These are phyloP conservation scores for Eucalyptus albens DNA, from an alignment of 345 rosid genomes.

Conservation along the genomic window DNA sequence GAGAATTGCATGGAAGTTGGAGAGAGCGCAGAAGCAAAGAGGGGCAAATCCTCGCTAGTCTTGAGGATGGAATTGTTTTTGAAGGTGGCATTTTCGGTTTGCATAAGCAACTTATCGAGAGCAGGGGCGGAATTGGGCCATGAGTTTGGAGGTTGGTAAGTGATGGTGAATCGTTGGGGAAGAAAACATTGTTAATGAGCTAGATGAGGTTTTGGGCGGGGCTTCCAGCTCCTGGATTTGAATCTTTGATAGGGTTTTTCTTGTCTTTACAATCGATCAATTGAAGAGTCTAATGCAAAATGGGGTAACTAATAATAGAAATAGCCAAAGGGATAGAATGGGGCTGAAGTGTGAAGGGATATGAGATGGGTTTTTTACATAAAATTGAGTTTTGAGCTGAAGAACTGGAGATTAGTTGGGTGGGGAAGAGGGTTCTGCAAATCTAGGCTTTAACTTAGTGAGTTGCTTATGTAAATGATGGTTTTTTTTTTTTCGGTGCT, in stretches of 20 bases:
- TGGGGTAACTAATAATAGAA: not conserved
- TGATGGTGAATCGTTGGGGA: rapidly evolving
- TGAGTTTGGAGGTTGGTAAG: too few relatives aligned
- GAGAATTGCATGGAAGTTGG: not conserved
- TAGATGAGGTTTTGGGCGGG: not conserved
- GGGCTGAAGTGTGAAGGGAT: not conserved
- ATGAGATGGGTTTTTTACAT: not conserved
- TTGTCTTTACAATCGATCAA: too few relatives aligned
- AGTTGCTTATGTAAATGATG: too few relatives aligned
- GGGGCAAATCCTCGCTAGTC: not conserved
- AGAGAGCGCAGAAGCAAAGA: not conserved
- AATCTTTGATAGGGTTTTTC: not conserved
- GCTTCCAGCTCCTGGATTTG: rapidly evolving
- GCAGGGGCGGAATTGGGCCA: too few relatives aligned
- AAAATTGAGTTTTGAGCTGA: not conserved
- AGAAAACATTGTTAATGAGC: not conserved
- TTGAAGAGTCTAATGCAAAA: not conserved
- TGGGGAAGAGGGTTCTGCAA: too few relatives aligned
- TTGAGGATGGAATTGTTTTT: not conserved
- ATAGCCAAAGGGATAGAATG: not conserved
- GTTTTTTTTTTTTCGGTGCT: too few relatives aligned
- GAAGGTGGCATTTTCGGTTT: not conserved
- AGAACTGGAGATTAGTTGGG: not conserved
- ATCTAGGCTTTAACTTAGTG: not conserved
- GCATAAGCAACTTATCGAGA: too few relatives aligned